Evolutionary conservation across 1,284 basidiomycete species (phyloP).

Genomic region (Ceratobasidium sp.): DNA sequence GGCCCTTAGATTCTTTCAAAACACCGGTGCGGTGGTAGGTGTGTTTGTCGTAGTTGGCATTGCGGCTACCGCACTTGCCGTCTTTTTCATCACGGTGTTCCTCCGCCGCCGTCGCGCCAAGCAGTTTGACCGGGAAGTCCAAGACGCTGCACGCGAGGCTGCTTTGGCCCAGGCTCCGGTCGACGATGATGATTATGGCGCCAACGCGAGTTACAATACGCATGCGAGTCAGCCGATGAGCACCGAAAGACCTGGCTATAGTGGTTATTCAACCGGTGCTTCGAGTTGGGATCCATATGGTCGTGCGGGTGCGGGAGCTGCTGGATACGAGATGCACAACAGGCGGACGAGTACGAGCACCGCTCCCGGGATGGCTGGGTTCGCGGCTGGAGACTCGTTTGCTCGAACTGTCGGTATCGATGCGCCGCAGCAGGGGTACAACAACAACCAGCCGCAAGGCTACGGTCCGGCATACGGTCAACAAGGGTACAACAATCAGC

Average conservation of each 20-base stretch:
- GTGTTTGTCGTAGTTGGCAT: constrained; percentile 50
- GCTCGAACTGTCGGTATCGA: constrained; percentile 13
- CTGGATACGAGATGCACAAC: constrained; percentile 42
- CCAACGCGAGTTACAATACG: constrained; percentile 33
- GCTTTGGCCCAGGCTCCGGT: constrained; percentile 28
- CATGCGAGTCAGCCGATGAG: constrained; percentile 36
- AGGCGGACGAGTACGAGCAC: constrained; percentile 36
- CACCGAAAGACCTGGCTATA: constrained; percentile 18
- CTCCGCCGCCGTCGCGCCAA: constrained; percentile 45
- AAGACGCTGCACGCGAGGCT: constrained; percentile 46
- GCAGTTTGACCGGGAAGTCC: constrained; percentile 48
- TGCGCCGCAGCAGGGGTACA: constrained; percentile 7
- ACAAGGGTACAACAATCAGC: constrained; percentile 19
- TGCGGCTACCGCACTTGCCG: constrained; percentile 43
- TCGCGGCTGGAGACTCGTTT: constrained; percentile 25
- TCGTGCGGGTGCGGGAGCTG: constrained; percentile 6
- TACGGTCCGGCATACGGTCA: too few species aligned
- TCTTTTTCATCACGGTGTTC: constrained; percentile 47
- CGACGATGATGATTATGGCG: constrained; percentile 35
- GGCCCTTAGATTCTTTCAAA: constrained; percentile 48
- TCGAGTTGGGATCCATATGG: constrained; percentile 34
- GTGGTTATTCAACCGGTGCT: background rate
- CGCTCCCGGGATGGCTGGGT: constrained; percentile 39
- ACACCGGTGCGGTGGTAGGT: constrained; percentile 50
- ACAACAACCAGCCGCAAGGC: background rate